These are phyloP conservation scores for Erodium moschatum DNA, from an alignment of 441 rosid species.

Conservation along the genomic window DNA sequence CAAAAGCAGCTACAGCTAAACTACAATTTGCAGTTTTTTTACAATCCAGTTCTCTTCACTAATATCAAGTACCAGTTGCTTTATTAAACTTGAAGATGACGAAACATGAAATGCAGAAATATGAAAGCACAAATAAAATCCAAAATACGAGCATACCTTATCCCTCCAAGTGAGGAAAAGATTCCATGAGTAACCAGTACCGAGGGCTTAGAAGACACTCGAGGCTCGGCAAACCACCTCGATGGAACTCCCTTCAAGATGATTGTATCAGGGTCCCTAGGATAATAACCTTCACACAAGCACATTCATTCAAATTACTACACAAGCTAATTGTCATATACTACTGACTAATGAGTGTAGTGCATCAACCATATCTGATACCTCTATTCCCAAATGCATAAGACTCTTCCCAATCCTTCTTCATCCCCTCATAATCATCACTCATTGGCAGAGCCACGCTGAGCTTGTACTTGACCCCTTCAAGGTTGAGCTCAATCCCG, in stretches of 20 bases:
- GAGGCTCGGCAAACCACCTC: conserved; percentile 90
- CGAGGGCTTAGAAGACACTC: conserved; percentile 90
- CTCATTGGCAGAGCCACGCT: conserved; percentile 42
- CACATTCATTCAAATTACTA: background rate
- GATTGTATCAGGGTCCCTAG: conserved; percentile 72
- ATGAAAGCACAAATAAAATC: background rate
- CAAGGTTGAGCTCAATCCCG: conserved; percentile 74
- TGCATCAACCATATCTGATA: conserved; percentile 16
- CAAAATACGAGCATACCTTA: conserved; percentile 39
- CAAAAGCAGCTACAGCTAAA: background rate
- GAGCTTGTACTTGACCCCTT: conserved; percentile 66
- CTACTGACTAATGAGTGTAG: no score
- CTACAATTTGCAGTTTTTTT: background rate
- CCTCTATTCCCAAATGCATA: conserved; percentile 54
- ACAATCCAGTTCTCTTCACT: background rate
- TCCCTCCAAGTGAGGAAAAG: conserved; percentile 74
- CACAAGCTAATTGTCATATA: background rate
- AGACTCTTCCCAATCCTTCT: conserved; percentile 69
- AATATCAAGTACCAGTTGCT: background rate
- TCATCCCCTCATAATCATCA: conserved; percentile 67
- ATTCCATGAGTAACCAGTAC: conserved; percentile 81
- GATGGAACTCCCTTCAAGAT: conserved; percentile 70
- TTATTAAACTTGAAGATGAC: background rate
- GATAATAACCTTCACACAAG: conserved; percentile 34
- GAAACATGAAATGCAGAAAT: background rate